Evolutionary conservation across 306 rosid species (phyloP), one percentile per base, ranked within the genome.

Genomic region (Inga leiocalycina): DNA sequence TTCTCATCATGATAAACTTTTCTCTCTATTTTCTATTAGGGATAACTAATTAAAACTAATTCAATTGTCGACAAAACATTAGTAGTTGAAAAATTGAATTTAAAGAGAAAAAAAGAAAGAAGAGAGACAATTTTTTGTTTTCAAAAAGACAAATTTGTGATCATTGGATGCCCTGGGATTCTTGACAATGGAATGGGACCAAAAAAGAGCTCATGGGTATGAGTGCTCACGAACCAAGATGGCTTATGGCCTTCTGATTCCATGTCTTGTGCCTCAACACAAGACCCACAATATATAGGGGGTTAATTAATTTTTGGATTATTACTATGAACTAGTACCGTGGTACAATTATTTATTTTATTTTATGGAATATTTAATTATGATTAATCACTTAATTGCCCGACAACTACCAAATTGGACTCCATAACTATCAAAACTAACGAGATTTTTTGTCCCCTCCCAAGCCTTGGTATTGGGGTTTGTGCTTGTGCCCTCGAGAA

Each of bases 121-220:
- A 6, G 64, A 8, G 64, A 2, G 24, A 8, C 24, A n/a, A 20
- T 19, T 19, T 57, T 20, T 20, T 56, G 6, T 8, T 20, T 20
- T 2, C 0, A 0, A 5, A n/a, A n/a, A 8, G 8, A n/a, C 8
- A 19, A 20, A 56, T 4, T 20, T 6, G 35, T 64, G 82, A 78
- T 84, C 83, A 79, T 79, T 51, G 86, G 86, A 84, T 84, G 76
- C 86, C 79, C 71, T 17, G 52, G 79, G 34, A 77, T 77, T 83
- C 72, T 35, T 69, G 57, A 34, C 20, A 39, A 59, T 11, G 52
- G 32, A 43, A 65, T 43, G 68, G 22, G 77, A 30, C 76, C 77
- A 73, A 72, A 65, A 49, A 22, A n/a, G 59, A 52, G 22, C 76
- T 27, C 22, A 52, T 73, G 59, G 71, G 76, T 8, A 7, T n/a